Evolutionary conservation across 2,329 filamentous ascomycete genomes (phyloP).

Genomic region (Arthrinium phaeospermum): DNA sequence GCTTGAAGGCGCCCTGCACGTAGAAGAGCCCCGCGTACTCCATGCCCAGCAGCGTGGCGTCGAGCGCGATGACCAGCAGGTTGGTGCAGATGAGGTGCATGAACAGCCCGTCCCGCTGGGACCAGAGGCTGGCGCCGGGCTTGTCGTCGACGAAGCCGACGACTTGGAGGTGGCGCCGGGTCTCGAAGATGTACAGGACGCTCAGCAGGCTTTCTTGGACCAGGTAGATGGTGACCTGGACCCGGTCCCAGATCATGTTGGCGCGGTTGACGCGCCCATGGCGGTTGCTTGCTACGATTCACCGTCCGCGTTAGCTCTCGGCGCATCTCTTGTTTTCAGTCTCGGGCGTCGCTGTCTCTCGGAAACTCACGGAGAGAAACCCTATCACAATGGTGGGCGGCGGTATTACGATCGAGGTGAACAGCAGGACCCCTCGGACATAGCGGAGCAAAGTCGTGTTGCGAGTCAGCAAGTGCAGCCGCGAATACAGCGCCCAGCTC

Average conservation of each 20-base stretch:
- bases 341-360: background rate
- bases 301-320: background rate
- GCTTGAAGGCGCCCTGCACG: slow-evolving; percentile 41
- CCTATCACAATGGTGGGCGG: background rate
- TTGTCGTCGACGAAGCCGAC: slow-evolving; percentile 15
- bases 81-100: slow-evolving; percentile 44
- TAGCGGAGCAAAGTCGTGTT: background rate
- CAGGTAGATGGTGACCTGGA: slow-evolving; percentile 41
- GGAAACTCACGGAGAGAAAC: background rate
- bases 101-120: slow-evolving; percentile 27
- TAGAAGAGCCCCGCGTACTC: slow-evolving; percentile 43
- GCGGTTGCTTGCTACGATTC: slow-evolving; percentile 24
- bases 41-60: slow-evolving; percentile 44
- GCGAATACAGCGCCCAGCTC: slow-evolving; percentile 40
- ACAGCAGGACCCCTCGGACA: background rate
- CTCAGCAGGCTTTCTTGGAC: slow-evolving; percentile 39
- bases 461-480: slow-evolving; percentile 33
- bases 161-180: slow-evolving; percentile 18
- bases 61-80: slow-evolving; percentile 45
- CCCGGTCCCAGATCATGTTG: slow-evolving; percentile 37
- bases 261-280: slow-evolving; percentile 29
- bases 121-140: slow-evolving; percentile 22
- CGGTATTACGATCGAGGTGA: background rate
- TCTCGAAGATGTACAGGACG: slow-evolving; percentile 39
- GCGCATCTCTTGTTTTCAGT: background rate